phyloP scores from a whole-genome alignment of 2,329 filamentous ascomycete species.

The Cladosporium austrohemisphaericum region DNA sequence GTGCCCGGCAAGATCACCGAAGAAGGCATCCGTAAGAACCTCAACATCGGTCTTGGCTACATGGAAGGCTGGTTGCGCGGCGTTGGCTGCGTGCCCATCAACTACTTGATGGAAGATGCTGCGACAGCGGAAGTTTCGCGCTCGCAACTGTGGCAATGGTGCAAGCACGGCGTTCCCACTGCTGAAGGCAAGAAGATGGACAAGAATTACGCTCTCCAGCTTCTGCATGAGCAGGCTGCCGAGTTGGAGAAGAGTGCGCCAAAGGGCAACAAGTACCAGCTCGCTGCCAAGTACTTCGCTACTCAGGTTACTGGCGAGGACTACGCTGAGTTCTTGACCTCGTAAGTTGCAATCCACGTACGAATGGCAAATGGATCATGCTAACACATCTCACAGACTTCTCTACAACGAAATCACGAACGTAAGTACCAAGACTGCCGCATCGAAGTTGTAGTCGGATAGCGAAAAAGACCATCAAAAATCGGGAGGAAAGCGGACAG shows the following conservation, averaged over 20 bases:
- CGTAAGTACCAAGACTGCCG: slow-evolving; percentile 60
- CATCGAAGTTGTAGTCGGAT: slow-evolving; percentile 39
- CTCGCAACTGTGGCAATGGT: slow-evolving; percentile 96
- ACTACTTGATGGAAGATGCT: slow-evolving; percentile 97
- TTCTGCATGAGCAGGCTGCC: slow-evolving; percentile 82
- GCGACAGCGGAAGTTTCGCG: slow-evolving; percentile 95
- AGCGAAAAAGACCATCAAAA: not conserved
- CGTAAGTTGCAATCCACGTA: slow-evolving; percentile 50
- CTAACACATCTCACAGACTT: slow-evolving; percentile 52
- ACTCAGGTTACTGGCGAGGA: slow-evolving; percentile 94
- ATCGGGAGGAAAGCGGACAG: slow-evolving; percentile 3
- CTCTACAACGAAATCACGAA: slow-evolving; percentile 85
- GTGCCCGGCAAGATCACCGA: slow-evolving; percentile 89
- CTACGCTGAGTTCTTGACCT: slow-evolving; percentile 92
- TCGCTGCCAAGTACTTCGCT: slow-evolving; percentile 90
- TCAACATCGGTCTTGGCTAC: slow-evolving; percentile 93
- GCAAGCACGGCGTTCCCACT: slow-evolving; percentile 67
- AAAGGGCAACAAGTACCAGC: slow-evolving; percentile 85
- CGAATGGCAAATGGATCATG: slow-evolving; percentile 21
- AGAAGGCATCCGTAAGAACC: slow-evolving; percentile 92
- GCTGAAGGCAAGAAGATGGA: slow-evolving; percentile 88
- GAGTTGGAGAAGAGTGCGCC: slow-evolving; percentile 69
- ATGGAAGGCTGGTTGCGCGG: slow-evolving; percentile 99
- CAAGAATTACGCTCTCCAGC: slow-evolving; percentile 81
- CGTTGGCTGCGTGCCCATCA: slow-evolving; percentile 93